Percentiles rank a stretch among this genome's conserved stretches.
These are phyloP conservation scores for Fusarium globosum DNA, from an alignment of 2,329 filamentous ascomycete genomes.

Conservation along the genomic window DNA sequence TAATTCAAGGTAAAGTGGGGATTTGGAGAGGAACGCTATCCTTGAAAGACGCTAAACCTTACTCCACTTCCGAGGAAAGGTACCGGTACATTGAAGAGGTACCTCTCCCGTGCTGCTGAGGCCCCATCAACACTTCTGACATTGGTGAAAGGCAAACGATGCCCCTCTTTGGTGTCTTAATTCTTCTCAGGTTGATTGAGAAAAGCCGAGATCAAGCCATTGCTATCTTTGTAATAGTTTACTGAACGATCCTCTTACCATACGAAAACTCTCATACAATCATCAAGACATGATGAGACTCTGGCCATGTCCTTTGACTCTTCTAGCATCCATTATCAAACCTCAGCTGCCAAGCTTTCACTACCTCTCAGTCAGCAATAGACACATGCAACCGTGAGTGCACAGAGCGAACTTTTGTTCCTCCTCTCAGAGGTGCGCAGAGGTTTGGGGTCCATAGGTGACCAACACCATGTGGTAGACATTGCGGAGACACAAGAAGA, in stretches of 20 bases:
- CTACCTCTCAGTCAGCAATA: conserved; percentile 10
- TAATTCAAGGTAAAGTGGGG: conserved; percentile 33
- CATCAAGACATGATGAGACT: not conserved
- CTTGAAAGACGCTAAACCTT: conserved; percentile 14
- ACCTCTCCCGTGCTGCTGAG: not conserved
- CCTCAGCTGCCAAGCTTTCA: conserved; percentile 8
- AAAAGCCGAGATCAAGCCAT: not conserved
- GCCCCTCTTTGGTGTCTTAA: conserved; percentile 4
- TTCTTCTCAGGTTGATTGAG: not conserved
- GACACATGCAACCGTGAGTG: not conserved
- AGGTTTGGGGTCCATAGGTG: not conserved
- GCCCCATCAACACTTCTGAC: not conserved
- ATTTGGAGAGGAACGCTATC: conserved; percentile 27
- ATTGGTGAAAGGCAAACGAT: not conserved
- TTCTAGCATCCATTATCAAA: not conserved
- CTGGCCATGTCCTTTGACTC: not conserved
- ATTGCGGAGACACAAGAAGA: conserved; percentile 17
- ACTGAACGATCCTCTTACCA: not conserved
- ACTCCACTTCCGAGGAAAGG: conserved; percentile 22
- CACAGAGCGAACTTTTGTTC: conserved; percentile 17
- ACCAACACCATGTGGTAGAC: conserved; percentile 11
- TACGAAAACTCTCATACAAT: not conserved
- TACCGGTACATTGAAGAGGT: conserved; percentile 35
- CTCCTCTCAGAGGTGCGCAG: conserved; percentile 4
- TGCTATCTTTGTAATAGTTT: not conserved